Conservation (phyloP, 2,329 filamentous ascomycete genomes). For the Verticillium longisporum region DNA sequence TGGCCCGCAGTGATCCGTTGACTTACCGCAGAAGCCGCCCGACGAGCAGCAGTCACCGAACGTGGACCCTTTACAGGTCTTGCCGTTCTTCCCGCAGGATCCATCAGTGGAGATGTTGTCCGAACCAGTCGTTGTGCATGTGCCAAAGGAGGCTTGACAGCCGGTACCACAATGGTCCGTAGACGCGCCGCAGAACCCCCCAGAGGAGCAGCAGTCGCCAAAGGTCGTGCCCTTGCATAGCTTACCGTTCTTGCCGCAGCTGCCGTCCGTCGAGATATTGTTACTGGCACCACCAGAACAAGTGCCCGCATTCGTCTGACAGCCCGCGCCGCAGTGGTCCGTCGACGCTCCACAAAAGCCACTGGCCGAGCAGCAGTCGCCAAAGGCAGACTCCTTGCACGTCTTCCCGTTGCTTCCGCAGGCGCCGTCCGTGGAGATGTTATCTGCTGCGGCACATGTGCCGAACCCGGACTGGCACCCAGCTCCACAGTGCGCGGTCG, state of each 20-base stretch:
- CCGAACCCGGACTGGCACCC: slow-evolving; percentile 12
- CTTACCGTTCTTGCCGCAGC: neutral
- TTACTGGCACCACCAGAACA: slow-evolving; percentile 1
- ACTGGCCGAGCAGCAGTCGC: slow-evolving; percentile 10
- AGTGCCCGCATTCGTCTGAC: slow-evolving; percentile 8
- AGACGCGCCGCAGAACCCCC: slow-evolving; percentile 10
- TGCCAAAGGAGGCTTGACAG: slow-evolving; percentile 10
- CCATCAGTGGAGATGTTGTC: neutral
- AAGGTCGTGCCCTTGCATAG: neutral
- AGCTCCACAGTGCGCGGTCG: slow-evolving; percentile 8
- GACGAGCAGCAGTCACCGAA: slow-evolving; percentile 10
- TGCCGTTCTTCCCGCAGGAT: slow-evolving; percentile 1
- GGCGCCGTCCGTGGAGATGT: neutral
- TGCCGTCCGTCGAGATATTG: neutral
- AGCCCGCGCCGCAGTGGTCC: slow-evolving; percentile 12
- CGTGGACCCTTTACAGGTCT: neutral
- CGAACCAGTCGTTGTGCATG: slow-evolving; percentile 1
- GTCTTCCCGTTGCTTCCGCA: slow-evolving; percentile 3
- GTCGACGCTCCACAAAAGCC: slow-evolving; percentile 10
- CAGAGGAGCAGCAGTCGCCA: slow-evolving; percentile 10
- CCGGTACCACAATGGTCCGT: slow-evolving; percentile 10
- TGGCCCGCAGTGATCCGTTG: slow-evolving; percentile 9
- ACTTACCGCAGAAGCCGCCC: slow-evolving; percentile 12
- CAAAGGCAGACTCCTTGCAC: slow-evolving; percentile 1
- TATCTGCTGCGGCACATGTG: slow-evolving; percentile 1